A percentile compares a stretch with the other conserved stretches of the same genome.
Conservation (phyloP, 148 eudicot genomes). For the Chenopodium berlandieri region DNA sequence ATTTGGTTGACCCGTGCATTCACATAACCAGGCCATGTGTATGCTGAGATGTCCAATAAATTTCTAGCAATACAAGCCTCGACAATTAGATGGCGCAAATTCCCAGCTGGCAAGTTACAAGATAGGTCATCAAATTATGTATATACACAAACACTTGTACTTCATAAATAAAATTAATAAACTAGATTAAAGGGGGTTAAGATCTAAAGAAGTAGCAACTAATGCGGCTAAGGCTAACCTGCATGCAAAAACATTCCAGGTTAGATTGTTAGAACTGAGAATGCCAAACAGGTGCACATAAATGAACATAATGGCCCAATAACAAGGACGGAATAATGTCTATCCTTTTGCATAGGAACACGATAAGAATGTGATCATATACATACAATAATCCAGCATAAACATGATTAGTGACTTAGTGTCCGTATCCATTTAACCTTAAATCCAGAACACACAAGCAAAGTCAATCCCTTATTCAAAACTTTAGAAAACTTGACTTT, state of each 20-base stretch:
- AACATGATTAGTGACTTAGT: not conserved
- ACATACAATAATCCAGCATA: not conserved
- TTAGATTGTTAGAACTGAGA: not conserved
- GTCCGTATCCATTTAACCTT: not conserved
- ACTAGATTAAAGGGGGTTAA: not conserved
- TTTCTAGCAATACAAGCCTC: conserved; percentile 94
- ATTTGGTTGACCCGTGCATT: conserved; percentile 76
- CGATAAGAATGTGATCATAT: not conserved
- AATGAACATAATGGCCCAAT: not conserved
- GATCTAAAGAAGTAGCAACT: not conserved
- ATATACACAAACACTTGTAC: not conserved
- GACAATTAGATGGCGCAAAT: conserved; percentile 82
- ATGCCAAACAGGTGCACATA: not conserved
- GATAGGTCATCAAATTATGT: conserved; percentile 3
- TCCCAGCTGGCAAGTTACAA: conserved; percentile 69
- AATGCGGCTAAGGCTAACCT: not conserved
- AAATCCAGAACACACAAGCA: not conserved
- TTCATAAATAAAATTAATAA: not conserved
- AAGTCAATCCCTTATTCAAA: too few species aligned
- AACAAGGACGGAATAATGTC: not conserved
- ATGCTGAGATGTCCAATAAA: conserved; percentile 81
- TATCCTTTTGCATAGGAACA: not conserved
- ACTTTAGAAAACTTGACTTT: too few species aligned
- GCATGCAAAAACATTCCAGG: not conserved
- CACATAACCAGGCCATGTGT: conserved; percentile 88